Base-by-base conservation (phyloP, 2,329 filamentous ascomycete genomes). In the Aureobasidium sp. region DNA sequence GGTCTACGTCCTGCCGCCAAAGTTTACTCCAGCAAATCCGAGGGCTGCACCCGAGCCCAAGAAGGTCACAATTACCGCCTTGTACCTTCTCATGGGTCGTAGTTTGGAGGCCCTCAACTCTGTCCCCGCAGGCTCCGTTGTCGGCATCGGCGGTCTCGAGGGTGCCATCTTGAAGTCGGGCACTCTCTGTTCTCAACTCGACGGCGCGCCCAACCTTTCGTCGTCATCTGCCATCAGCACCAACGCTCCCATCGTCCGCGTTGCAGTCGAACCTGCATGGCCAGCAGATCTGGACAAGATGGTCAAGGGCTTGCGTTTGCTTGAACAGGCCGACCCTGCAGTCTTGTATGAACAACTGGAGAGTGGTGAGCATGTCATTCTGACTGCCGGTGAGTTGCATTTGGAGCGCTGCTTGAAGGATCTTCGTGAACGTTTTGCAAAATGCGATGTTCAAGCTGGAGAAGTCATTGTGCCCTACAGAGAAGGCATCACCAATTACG, bases 1-100 rank as follows among this genome's bases (percentile, higher is more conserved):
- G 60, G 79, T 99, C 50, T 97, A 95, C 70, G 91, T 97, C 17
- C 78, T 99, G 5, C 86, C 90, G 0, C 94, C 94, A 0, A 99
- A 97, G 67, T 99, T 94, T 78, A 89, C 89, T 0, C 92, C 94
- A 0, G 87, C 87, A 2, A 80, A 86, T 53, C 88, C 90, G 1
- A 81, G 90, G 64, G 83, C 84, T 17, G 77, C 79, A 17, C 89
- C 91, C 0, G 83, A 86, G 64, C 91, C 92, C 0, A 82, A 88
- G 65, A 91, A 92, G 70, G 86, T 95, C 38, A 93, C 84, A 0
- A 85, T 99, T 54, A 92, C 86, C 17, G 89, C 89, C 1, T 79
- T 99, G 2, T 99, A 99, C 73, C 86, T 99, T 71, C 84, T 99
- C 58, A 99, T 99, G 94, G 94, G 94, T 31, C 83, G 93, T 61